Conservation (phyloP, 2,329 filamentous ascomycete species). For the Alternaria atra region DNA sequence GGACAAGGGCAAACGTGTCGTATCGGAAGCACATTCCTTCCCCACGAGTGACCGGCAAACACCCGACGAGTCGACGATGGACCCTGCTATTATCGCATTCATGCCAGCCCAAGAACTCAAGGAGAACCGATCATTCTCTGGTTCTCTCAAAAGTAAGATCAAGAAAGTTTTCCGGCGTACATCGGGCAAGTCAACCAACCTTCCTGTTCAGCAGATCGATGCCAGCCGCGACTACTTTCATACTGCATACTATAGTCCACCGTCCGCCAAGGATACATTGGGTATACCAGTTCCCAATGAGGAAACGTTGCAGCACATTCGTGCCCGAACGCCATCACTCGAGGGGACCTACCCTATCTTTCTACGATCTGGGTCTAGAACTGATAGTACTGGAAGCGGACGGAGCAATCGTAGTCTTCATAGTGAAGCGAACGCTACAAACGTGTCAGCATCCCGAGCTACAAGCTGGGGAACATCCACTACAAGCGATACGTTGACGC, state of each 20-base stretch:
- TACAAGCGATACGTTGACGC: constrained; percentile 63
- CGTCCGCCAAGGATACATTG: constrained; percentile 42
- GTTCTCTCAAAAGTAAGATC: constrained; percentile 68
- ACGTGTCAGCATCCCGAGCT: constrained; percentile 62
- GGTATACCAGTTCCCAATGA: constrained; percentile 52
- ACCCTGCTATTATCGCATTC: constrained; percentile 29
- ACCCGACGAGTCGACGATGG: constrained; percentile 15
- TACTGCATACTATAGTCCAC: constrained; percentile 16
- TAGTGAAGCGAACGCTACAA: constrained; percentile 59
- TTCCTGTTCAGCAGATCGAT: constrained; percentile 65
- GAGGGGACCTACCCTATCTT: constrained; percentile 24
- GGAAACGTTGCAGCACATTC: constrained; percentile 56
- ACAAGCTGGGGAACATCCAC: constrained; percentile 77
- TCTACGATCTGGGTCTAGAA: constrained; percentile 30
- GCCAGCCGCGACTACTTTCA: constrained; percentile 54
- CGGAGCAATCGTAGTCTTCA: constrained; percentile 40
- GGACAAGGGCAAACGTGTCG: constrained; percentile 25
- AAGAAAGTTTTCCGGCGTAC: constrained; percentile 64
- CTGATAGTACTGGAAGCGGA: constrained; percentile 34
- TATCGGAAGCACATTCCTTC: constrained; percentile 28
- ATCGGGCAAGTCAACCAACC: constrained; percentile 35
- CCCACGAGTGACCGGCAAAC: constrained; percentile 18
- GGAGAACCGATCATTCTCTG: constrained; percentile 70
- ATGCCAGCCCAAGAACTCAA: constrained; percentile 54
- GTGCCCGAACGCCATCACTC: constrained; percentile 36